Evolutionary conservation across 2,329 filamentous ascomycete genomes (phyloP).

Genomic region (Monosporascus sp.): DNA sequence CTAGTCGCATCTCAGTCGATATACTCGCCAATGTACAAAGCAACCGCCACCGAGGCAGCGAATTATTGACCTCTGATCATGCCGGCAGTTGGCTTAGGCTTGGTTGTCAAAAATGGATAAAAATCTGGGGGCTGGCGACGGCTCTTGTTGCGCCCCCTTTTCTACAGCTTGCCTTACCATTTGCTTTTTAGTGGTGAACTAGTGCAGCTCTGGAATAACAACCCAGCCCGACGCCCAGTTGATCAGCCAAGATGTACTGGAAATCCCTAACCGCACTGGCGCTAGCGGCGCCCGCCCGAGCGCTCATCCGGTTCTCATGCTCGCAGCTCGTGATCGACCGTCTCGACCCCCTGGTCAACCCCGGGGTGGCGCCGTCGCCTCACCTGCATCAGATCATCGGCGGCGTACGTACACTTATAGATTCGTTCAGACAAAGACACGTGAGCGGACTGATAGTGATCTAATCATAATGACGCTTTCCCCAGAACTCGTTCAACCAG

Average conservation of each 20-base stretch:
- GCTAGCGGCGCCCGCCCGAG: slow-evolving; percentile 15
- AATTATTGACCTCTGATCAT: no score
- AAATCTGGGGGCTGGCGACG: no score
- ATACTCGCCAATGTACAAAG: no score
- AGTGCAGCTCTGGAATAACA: no score
- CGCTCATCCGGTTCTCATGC: slow-evolving; percentile 23
- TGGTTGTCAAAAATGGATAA: no score
- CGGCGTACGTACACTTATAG: slow-evolving; percentile 5
- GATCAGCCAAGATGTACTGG: slow-evolving; percentile 13
- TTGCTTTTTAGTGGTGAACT: no score
- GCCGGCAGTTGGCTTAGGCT: no score
- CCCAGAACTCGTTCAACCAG: slow-evolving; percentile 21
- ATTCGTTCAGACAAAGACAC: background rate
- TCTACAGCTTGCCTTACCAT: no score
- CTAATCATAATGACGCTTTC: background rate
- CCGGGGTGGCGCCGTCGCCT: slow-evolving; percentile 21
- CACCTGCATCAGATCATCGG: slow-evolving; percentile 26
- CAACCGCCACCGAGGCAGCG: no score
- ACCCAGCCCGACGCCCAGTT: no score
- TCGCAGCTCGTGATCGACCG: slow-evolving; percentile 25
- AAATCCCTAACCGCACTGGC: slow-evolving; percentile 14
- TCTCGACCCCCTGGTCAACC: slow-evolving; percentile 23
- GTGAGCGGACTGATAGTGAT: background rate
- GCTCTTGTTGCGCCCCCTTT: no score
- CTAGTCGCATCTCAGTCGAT: no score